phyloP scores from a whole-genome alignment of 2,329 filamentous ascomycete species.

The Xylaria sp. region DNA sequence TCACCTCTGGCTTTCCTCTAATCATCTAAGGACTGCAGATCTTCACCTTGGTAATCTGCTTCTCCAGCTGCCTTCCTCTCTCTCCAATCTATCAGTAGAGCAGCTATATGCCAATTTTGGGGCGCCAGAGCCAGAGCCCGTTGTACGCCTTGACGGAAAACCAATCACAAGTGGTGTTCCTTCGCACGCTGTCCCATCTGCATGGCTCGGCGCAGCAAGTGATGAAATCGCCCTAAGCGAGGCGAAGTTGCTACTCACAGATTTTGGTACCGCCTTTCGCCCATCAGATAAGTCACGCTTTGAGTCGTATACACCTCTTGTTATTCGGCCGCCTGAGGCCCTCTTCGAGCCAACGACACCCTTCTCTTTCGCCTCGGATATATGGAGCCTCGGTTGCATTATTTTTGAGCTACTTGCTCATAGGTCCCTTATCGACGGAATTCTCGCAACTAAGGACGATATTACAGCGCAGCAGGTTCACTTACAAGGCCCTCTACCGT shows the following conservation, averaged over 20 bases:
- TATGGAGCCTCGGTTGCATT: slow-evolving; percentile 17
- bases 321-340: slow-evolving; percentile 1
- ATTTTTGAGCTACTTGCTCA: neutral
- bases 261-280: slow-evolving; percentile 10
- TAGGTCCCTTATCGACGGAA: neutral
- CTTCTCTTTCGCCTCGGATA: slow-evolving; percentile 8
- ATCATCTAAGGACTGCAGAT: neutral
- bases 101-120: slow-evolving; percentile 8
- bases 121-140: neutral
- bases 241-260: neutral
- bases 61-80: neutral
- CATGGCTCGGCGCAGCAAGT: neutral
- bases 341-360: slow-evolving; percentile 1
- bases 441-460: neutral
- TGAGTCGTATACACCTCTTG: slow-evolving; percentile 1
- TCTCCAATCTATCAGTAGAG: slow-evolving; percentile 8
- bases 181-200: neutral
- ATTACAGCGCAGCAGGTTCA: neutral
- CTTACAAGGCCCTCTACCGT: neutral
- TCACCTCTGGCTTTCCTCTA: neutral
- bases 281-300: slow-evolving; percentile 4
- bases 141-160: slow-evolving; percentile 3
- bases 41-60: neutral
- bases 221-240: neutral
- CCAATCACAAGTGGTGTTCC: slow-evolving; percentile 1